Evolutionary conservation across 345 rosid genomes (phyloP).

Genomic region (Euphorbia lathyris): DNA sequence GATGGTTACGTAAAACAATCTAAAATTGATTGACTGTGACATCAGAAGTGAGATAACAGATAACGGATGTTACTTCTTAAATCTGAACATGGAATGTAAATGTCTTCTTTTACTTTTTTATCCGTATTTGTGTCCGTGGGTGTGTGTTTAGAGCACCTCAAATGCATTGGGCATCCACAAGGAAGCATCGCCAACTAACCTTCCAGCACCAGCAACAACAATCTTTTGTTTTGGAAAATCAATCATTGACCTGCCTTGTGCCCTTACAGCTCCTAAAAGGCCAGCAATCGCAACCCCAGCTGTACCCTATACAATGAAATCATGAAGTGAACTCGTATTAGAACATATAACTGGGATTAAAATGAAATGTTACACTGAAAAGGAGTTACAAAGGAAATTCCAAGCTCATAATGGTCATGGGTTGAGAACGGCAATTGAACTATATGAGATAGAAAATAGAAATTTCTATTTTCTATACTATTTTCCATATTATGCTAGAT

Average conservation of each 20-base stretch:
- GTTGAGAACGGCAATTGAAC: no score
- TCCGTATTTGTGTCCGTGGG: not conserved
- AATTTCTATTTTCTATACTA: no score
- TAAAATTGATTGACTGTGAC: not conserved
- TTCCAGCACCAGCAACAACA: conserved; percentile 99
- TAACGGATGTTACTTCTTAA: not conserved
- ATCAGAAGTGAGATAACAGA: not conserved
- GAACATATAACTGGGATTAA: not conserved
- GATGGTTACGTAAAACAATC: conserved; percentile 1
- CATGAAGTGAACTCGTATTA: conserved; percentile 3
- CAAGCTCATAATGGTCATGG: no score
- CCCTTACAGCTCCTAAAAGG: conserved; percentile 97
- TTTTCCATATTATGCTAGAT: no score
- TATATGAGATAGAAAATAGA: no score
- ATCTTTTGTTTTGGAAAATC: conserved; percentile 97
- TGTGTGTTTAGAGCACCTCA: not conserved
- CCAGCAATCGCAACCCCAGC: conserved; percentile 99
- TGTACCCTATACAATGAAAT: conserved; percentile 57
- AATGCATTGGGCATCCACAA: conserved; percentile 1
- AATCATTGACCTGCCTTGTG: conserved; percentile 94
- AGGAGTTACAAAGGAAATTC: not conserved
- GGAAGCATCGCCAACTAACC: conserved; percentile 40
- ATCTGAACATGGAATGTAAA: not conserved
- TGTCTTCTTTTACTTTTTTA: not conserved
- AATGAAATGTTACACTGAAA: not conserved